A percentile compares a stretch with the other conserved stretches of the same genome.
These are phyloP conservation scores for Bryum argenteum DNA, from an alignment of 225 moss, liverwort and hornwort species.

Conservation along the genomic window DNA sequence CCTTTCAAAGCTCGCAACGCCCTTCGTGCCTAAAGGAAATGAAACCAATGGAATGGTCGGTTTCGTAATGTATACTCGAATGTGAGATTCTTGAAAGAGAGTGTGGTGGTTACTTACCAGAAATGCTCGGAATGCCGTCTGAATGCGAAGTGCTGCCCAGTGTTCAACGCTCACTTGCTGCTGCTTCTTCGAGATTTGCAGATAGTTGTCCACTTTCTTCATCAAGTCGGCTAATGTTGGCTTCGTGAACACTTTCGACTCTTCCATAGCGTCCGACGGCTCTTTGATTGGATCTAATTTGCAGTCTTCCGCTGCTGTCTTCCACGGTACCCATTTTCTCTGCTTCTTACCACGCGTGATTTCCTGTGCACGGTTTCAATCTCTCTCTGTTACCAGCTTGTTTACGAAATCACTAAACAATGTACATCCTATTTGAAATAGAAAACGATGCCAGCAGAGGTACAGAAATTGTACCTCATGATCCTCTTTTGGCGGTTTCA, in stretches of 20 bases:
- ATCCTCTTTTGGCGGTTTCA: slow-evolving; percentile 49
- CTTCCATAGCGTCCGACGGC: slow-evolving; percentile 22
- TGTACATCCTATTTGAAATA: no score
- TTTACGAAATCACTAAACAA: no score
- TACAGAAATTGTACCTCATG: slow-evolving; percentile 19
- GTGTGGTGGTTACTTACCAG: slow-evolving; percentile 41
- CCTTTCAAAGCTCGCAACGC: slow-evolving; percentile 85
- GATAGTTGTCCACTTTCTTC: slow-evolving; percentile 53
- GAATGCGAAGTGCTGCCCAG: slow-evolving; percentile 72
- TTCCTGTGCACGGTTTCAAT: slow-evolving; percentile 24
- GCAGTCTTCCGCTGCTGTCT: slow-evolving; percentile 40
- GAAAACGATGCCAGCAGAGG: no score
- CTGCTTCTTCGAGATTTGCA: slow-evolving; percentile 42
- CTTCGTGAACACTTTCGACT: slow-evolving; percentile 21
- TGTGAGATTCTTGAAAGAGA: no score
- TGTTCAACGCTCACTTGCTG: slow-evolving; percentile 53
- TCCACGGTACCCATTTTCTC: slow-evolving; percentile 50
- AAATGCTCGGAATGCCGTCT: slow-evolving; percentile 85
- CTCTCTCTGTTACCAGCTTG: no score
- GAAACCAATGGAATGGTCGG: no score
- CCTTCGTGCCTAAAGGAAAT: slow-evolving; percentile 64
- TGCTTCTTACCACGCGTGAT: slow-evolving; percentile 40
- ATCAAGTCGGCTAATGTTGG: slow-evolving; percentile 45
- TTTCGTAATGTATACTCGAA: not conserved
- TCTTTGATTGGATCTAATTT: slow-evolving; percentile 39